Conservation (phyloP, 768 basidiomycete species). For the Piloderma croceum region DNA sequence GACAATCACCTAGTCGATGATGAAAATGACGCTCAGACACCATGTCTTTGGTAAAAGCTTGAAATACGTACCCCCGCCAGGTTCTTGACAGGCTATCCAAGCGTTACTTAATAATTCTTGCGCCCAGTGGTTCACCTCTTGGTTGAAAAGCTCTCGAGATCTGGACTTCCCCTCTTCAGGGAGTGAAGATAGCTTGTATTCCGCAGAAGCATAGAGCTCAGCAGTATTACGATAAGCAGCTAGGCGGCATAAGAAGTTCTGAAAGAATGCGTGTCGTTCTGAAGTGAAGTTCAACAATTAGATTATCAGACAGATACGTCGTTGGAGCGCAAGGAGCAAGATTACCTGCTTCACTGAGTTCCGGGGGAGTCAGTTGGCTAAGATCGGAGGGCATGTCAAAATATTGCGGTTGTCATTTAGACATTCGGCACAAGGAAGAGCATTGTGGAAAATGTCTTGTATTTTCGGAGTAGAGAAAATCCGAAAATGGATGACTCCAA, state of each 20-base stretch:
- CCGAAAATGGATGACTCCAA: too few relatives aligned
- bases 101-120: conserved; percentile 37
- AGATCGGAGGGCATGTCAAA: too few relatives aligned
- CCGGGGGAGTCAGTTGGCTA: too few relatives aligned
- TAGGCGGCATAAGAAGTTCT: conserved; percentile 38
- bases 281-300: too few relatives aligned
- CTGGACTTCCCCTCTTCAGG: conserved; percentile 13
- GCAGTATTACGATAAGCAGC: conserved; percentile 42
- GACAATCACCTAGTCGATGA: conserved; percentile 32
- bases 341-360: too few relatives aligned
- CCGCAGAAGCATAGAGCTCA: conserved; percentile 33
- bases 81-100: conserved; percentile 41
- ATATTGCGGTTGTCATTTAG: too few relatives aligned
- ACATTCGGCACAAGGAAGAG: too few relatives aligned
- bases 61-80: conserved; percentile 28
- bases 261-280: conserved; percentile 34
- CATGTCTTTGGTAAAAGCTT: background rate
- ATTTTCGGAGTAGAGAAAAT: too few relatives aligned
- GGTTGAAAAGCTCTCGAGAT: conserved; percentile 25
- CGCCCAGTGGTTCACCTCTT: conserved; percentile 40
- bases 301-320: too few relatives aligned
- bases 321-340: too few relatives aligned
- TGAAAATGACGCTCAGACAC: conserved; percentile 4
- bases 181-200: conserved; percentile 22
- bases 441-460: too few relatives aligned